phyloP scores from a whole-genome alignment of 2,329 filamentous ascomycete genomes.

The Fusarium virguliforme region DNA sequence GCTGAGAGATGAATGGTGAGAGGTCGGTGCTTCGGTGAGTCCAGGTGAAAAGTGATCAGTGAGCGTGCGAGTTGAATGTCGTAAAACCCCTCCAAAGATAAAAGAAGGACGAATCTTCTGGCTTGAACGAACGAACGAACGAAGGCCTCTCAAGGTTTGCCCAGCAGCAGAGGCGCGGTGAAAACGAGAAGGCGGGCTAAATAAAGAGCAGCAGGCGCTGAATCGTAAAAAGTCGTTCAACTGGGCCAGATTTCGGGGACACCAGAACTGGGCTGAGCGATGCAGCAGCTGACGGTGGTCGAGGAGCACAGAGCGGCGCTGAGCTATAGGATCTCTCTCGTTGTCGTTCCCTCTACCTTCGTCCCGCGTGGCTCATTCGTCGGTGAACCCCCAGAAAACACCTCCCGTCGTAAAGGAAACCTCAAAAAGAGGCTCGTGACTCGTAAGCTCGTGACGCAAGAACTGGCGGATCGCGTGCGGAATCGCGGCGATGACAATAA shows the following conservation, averaged over 20 bases:
- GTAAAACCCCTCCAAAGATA: conserved; percentile 18
- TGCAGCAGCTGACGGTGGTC: conserved; percentile 36
- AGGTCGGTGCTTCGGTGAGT: conserved; percentile 2
- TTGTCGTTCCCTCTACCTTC: conserved; percentile 32
- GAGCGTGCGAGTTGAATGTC: conserved; percentile 8
- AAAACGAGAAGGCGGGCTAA: conserved; percentile 10
- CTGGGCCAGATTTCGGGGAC: conserved; percentile 21
- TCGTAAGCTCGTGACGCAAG: conserved; percentile 48
- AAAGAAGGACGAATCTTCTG: conserved; percentile 16
- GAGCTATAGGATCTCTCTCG: conserved; percentile 30
- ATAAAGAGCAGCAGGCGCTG: conserved; percentile 6
- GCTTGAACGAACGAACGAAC: conserved; percentile 17
- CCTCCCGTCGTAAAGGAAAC: conserved; percentile 32
- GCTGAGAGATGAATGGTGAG: conserved; percentile 25
- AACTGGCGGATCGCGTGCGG: conserved; percentile 36
- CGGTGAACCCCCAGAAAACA: conserved; percentile 22
- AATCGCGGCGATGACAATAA: conserved; percentile 39
- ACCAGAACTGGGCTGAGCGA: conserved; percentile 25
- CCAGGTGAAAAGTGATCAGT: conserved; percentile 15
- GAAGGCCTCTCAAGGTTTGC: conserved; percentile 9
- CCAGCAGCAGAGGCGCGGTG: conserved; percentile 3
- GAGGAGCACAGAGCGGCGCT: conserved; percentile 23
- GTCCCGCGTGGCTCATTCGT: conserved; percentile 28
- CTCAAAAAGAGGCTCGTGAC: conserved; percentile 36
- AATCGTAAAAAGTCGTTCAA: conserved; percentile 17